Conservation (phyloP, 106 monocot species). For the Apostasia ramifera region DNA sequence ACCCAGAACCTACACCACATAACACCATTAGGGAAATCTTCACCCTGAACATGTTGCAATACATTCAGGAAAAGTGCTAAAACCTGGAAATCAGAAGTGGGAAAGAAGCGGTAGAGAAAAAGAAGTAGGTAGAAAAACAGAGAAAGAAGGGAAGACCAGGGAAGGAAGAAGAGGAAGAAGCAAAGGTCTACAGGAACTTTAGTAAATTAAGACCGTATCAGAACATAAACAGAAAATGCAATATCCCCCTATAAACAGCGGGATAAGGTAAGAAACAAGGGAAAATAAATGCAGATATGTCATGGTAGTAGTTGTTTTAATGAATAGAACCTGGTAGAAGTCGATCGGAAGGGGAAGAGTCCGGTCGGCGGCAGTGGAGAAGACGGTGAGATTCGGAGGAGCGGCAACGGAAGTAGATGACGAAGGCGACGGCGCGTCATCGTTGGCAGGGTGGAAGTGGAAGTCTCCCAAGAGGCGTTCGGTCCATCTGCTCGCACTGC, state of each 20-base stretch:
- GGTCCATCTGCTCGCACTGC: constrained; percentile 68
- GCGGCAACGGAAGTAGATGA: constrained; percentile 10
- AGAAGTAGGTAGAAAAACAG: too few relatives aligned
- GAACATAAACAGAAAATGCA: background rate
- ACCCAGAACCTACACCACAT: constrained; percentile 49
- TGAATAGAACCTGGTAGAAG: constrained; percentile 51
- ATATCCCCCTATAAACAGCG: background rate
- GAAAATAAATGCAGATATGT: background rate
- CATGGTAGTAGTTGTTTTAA: background rate
- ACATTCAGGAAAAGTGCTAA: background rate
- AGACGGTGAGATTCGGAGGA: constrained; percentile 10
- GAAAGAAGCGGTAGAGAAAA: background rate
- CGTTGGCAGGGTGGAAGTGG: constrained; percentile 32
- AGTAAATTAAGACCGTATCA: background rate
- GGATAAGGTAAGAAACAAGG: background rate
- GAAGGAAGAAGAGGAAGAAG: too few relatives aligned
- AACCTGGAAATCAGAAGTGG: background rate
- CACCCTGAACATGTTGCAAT: background rate
- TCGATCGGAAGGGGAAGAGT: constrained; percentile 68
- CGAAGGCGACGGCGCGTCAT: constrained; percentile 12
- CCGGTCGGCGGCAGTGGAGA: constrained; percentile 27
- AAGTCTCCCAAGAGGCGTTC: constrained; percentile 86
- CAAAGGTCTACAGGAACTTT: too few relatives aligned
- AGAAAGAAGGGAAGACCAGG: too few relatives aligned
- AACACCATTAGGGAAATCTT: background rate